Conservation (phyloP, 768 basidiomycete species). For the Podaxis mareebaensis region DNA sequence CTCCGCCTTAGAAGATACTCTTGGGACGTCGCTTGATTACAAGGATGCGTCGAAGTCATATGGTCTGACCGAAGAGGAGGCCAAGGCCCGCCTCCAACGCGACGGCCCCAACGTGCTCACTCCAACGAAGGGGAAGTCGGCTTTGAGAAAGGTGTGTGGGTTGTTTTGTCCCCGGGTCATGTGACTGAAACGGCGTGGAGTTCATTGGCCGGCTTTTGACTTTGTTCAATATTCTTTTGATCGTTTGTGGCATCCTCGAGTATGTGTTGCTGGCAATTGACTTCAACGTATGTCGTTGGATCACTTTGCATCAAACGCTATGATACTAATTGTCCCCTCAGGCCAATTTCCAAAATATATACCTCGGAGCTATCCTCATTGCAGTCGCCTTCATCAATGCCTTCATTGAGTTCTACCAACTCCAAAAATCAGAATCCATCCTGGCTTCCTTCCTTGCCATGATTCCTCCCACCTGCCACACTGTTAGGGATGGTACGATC, state of each 20-base stretch:
- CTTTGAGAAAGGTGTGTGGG: slow-evolving; percentile 54
- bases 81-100: slow-evolving; percentile 49
- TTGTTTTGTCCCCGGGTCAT: background rate
- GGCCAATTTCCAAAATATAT: slow-evolving; percentile 64
- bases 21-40: slow-evolving; percentile 51
- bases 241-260: slow-evolving; percentile 65
- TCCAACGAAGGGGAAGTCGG: slow-evolving; percentile 67
- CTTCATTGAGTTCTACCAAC: slow-evolving; percentile 69
- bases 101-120: slow-evolving; percentile 67
- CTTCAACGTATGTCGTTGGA: slow-evolving; percentile 44
- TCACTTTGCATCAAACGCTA: background rate
- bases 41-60: slow-evolving; percentile 51
- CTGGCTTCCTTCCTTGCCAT: slow-evolving; percentile 71
- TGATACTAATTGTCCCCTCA: slow-evolving; percentile 27
- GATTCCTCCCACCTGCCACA: slow-evolving; percentile 70
- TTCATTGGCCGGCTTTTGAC: slow-evolving; percentile 66
- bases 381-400: slow-evolving; percentile 69
- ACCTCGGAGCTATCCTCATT: slow-evolving; percentile 70
- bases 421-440: slow-evolving; percentile 75
- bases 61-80: slow-evolving; percentile 55
- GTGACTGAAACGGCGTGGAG: slow-evolving; percentile 32
- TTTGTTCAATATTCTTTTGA: slow-evolving; percentile 68
- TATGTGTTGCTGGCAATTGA: slow-evolving; percentile 64
- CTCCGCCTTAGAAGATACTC: slow-evolving; percentile 35
- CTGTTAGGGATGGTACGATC: slow-evolving; percentile 59